phyloP scores from a whole-genome alignment of 2,329 filamentous ascomycete species.

The Lizonia empirigonia region DNA sequence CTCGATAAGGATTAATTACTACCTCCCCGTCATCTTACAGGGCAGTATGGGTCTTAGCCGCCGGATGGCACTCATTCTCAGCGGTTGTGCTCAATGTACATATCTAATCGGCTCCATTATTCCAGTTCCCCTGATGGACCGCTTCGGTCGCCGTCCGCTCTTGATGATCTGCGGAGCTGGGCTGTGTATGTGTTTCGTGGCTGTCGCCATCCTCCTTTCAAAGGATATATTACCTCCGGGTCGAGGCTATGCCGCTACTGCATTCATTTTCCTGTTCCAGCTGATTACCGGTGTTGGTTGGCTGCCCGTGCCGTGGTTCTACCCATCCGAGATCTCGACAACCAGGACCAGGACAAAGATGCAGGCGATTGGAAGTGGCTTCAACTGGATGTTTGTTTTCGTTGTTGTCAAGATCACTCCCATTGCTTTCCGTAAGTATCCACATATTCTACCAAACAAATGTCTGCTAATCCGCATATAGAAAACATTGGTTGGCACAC shows the following conservation, averaged over 20 bases:
- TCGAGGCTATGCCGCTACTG: slow-evolving; percentile 51
- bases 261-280: slow-evolving; percentile 56
- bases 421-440: slow-evolving; percentile 48
- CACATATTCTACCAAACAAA: background rate
- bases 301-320: slow-evolving; percentile 43
- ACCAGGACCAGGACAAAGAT: slow-evolving; percentile 11
- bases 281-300: slow-evolving; percentile 46
- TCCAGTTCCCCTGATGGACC: slow-evolving; percentile 53
- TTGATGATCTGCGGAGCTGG: slow-evolving; percentile 50
- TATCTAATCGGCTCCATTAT: slow-evolving; percentile 54
- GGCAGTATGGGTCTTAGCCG: slow-evolving; percentile 60
- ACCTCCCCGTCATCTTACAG: slow-evolving; percentile 53
- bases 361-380: background rate
- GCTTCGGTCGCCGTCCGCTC: slow-evolving; percentile 60
- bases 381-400: slow-evolving; percentile 12
- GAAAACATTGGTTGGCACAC: slow-evolving; percentile 52
- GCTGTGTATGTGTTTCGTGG: slow-evolving; percentile 11
- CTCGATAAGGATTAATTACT: slow-evolving; percentile 21
- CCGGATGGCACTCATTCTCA: slow-evolving; percentile 55
- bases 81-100: slow-evolving; percentile 45
- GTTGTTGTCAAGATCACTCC: slow-evolving; percentile 16
- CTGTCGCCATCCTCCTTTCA: slow-evolving; percentile 25
- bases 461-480: slow-evolving; percentile 27
- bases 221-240: slow-evolving; percentile 45
- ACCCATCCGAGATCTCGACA: slow-evolving; percentile 16